Evolutionary conservation across 768 basidiomycete genomes (phyloP).

Genomic region (Kwoniella dendrophila): DNA sequence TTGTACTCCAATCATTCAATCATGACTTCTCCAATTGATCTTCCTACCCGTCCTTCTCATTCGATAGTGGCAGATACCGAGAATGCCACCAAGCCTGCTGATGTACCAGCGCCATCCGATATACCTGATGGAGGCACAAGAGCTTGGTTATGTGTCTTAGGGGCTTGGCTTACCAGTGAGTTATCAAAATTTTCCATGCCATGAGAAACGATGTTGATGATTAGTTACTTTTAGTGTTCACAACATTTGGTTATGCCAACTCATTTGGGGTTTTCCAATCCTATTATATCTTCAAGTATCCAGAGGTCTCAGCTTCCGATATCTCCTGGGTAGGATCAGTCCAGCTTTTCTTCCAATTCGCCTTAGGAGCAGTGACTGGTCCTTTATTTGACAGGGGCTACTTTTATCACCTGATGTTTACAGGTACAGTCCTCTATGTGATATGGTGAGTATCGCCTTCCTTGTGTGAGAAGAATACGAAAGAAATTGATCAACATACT

Average conservation of each 20-base stretch:
- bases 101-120: background rate
- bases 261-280: slow-evolving; percentile 57
- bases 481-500: background rate
- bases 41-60: no score
- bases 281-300: slow-evolving; percentile 54
- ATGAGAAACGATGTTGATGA: background rate
- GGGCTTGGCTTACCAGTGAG: slow-evolving; percentile 17
- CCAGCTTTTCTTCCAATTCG: slow-evolving; percentile 55
- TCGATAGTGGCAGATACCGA: slow-evolving; percentile 10
- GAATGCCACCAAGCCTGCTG: background rate
- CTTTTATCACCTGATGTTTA: slow-evolving; percentile 34
- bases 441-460: slow-evolving; percentile 25
- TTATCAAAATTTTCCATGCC: background rate
- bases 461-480: background rate
- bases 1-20: no score
- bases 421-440: slow-evolving; percentile 38
- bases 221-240: slow-evolving; percentile 23
- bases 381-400: slow-evolving; percentile 56
- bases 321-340: slow-evolving; percentile 56
- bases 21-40: background rate
- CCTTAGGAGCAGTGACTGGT: slow-evolving; percentile 49
- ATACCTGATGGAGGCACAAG: slow-evolving; percentile 28
- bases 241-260: slow-evolving; percentile 51
- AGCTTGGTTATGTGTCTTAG: slow-evolving; percentile 26
- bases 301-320: slow-evolving; percentile 44